Evolutionary conservation across 345 rosid species (phyloP).

Genomic region (Pugionium dolabratum): DNA sequence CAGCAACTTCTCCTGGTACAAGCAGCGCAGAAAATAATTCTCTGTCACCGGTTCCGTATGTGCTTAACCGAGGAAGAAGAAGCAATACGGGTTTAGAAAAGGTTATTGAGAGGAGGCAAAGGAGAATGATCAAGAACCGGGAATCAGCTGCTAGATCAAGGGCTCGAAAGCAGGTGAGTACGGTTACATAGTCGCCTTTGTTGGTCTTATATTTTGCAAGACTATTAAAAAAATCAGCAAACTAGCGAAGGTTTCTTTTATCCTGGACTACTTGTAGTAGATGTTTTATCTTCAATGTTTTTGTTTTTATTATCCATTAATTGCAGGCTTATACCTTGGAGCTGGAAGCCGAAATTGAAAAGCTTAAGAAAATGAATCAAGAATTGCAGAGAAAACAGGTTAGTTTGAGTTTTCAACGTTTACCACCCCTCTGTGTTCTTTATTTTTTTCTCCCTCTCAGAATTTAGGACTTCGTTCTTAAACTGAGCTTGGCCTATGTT

Average conservation of each 20-base stretch:
- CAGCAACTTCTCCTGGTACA: neutral
- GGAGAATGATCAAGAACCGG: neutral
- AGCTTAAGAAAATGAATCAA: neutral
- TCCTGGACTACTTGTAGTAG: no score
- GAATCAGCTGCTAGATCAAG: slow-evolving; percentile 2
- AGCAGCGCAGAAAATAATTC: neutral
- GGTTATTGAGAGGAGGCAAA: neutral
- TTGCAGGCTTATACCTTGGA: neutral
- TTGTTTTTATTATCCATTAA: neutral
- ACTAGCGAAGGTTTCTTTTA: no score
- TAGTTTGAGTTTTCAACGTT: neutral
- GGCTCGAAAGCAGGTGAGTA: neutral
- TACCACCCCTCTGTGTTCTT: no score
- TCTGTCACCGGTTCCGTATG: neutral
- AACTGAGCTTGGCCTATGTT: neutral
- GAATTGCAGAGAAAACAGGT: neutral
- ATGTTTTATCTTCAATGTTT: no score
- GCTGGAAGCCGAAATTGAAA: neutral
- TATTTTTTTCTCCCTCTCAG: no score
- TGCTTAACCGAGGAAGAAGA: neutral
- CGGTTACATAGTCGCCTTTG: neutral
- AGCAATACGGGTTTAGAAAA: neutral
- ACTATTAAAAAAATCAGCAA: no score
- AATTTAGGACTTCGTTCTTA: neutral
- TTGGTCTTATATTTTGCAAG: neutral